Evolutionary conservation across 768 basidiomycete genomes (phyloP), one percentile per base, ranked within the genome.

Genomic region (Kwoniella botswanensis): DNA sequence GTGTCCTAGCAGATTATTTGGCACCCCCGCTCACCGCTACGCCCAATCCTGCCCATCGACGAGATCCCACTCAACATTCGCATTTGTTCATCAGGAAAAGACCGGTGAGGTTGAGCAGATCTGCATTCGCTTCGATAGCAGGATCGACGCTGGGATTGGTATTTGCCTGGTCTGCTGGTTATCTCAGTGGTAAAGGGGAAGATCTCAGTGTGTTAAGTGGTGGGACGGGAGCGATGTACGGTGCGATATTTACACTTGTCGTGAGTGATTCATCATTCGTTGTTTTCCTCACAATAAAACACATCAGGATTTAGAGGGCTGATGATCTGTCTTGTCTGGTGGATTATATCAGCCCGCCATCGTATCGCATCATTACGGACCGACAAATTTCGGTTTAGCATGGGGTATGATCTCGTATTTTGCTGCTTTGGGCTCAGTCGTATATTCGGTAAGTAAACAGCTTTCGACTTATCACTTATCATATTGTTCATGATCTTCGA

Each of bases 371-470:
- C 82, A 83, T 70, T 83, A 80, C 58, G 82, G 80, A 18, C 70
- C 80, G 11, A 81, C 81, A 6, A 81, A 81, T 62, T 83, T 83
- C 61, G 82, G 82, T 60, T 63, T 83, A 13, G 80, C 82, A 7
- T 83, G 82, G 82, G 82, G 82, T 13, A 81, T 82, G 80, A 65
- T 83, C 21, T 81, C 79, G 35, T 83, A 83, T 65, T 83, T 83
- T 67, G 71, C 79, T 5, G 82, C 82, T 21, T 59, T 80, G 4
- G 82, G 82, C 6, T 80, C 82, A 3, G 75, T 81, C 18, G 29
- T 77, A 4, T 83, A 77, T 65, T 83, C 82, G 9, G 82, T 81
- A 54, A 70, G 82, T 72, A 0, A 13, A 55, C n/a, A 0, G 2
- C 57, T 21, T 41, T 3, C 54, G 3, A 29, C 22, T 18, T 18